phyloP scores from a whole-genome alignment of 2,329 filamentous ascomycete species.

The Paraphaeosphaeria sporulosa region DNA sequence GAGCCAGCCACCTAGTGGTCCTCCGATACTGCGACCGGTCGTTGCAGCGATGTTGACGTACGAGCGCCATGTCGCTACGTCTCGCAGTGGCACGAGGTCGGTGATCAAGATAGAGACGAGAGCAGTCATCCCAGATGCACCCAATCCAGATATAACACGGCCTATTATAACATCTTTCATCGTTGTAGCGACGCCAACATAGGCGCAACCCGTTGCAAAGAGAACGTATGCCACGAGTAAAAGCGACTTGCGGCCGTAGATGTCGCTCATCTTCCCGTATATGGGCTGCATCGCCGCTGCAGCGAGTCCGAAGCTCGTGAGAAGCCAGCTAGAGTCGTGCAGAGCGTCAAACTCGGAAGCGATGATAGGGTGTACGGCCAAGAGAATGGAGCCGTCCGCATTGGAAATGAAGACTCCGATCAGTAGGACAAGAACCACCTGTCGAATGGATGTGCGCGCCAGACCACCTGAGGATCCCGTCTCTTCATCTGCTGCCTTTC shows the following conservation, averaged over 20 bases:
- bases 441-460: not conserved
- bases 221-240: slow-evolving; percentile 50
- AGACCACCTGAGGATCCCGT: not conserved
- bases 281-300: slow-evolving; percentile 47
- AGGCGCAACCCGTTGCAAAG: slow-evolving; percentile 44
- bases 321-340: slow-evolving; percentile 51
- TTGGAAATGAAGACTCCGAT: slow-evolving; percentile 65
- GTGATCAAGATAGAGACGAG: slow-evolving; percentile 56
- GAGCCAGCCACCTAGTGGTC: slow-evolving; percentile 66
- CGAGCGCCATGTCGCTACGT: slow-evolving; percentile 58
- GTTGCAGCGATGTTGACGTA: slow-evolving; percentile 62
- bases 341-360: slow-evolving; percentile 54
- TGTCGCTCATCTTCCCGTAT: slow-evolving; percentile 55
- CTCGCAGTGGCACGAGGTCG: slow-evolving; percentile 58
- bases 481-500: not conserved
- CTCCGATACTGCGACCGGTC: slow-evolving; percentile 59
- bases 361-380: slow-evolving; percentile 68
- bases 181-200: slow-evolving; percentile 16
- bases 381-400: slow-evolving; percentile 68
- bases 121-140: slow-evolving; percentile 69
- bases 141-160: slow-evolving; percentile 68
- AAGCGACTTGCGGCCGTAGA: slow-evolving; percentile 52
- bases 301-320: slow-evolving; percentile 54
- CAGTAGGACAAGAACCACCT: slow-evolving; percentile 12
- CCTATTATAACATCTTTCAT: slow-evolving; percentile 50